phyloP scores from a whole-genome alignment of 1,284 basidiomycete species.

The Ceratobasidium sp. region DNA sequence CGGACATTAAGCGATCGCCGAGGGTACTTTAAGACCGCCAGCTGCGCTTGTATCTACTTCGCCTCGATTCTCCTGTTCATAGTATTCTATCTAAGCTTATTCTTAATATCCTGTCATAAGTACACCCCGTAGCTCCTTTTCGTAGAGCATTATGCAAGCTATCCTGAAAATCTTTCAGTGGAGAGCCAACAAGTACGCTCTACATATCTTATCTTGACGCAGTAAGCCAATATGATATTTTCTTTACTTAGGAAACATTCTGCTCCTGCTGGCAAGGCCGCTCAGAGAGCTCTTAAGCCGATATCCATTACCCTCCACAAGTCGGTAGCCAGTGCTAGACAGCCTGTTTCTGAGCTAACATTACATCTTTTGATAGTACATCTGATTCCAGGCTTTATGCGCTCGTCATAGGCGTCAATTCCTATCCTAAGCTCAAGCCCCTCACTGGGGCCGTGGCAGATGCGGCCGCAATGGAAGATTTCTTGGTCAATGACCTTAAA shows the following conservation, averaged over 20 bases:
- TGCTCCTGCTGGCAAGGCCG: neutral
- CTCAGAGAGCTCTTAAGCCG: neutral
- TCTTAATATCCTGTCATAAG: too few species aligned
- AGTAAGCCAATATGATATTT: neutral
- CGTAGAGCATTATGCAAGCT: neutral
- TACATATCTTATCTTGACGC: neutral
- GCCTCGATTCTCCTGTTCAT: too few species aligned
- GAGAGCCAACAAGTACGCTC: constrained; percentile 46
- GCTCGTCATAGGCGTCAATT: constrained; percentile 32
- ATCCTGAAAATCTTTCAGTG: neutral
- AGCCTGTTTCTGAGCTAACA: neutral
- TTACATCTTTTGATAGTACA: neutral
- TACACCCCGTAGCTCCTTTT: too few species aligned
- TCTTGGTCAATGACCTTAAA: constrained; percentile 13
- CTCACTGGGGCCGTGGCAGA: constrained; percentile 25
- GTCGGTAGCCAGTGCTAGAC: neutral
- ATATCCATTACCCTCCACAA: constrained; percentile 5
- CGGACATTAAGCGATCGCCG: neutral
- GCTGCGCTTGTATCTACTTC: too few species aligned
- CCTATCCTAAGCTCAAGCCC: neutral
- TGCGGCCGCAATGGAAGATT: constrained; percentile 10
- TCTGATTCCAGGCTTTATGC: constrained; percentile 24
- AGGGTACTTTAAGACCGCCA: neutral
- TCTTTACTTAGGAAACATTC: neutral
- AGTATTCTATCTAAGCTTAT: too few species aligned